phyloP scores from a whole-genome alignment of 805 yeast genomes.

The Candida argentea region DNA sequence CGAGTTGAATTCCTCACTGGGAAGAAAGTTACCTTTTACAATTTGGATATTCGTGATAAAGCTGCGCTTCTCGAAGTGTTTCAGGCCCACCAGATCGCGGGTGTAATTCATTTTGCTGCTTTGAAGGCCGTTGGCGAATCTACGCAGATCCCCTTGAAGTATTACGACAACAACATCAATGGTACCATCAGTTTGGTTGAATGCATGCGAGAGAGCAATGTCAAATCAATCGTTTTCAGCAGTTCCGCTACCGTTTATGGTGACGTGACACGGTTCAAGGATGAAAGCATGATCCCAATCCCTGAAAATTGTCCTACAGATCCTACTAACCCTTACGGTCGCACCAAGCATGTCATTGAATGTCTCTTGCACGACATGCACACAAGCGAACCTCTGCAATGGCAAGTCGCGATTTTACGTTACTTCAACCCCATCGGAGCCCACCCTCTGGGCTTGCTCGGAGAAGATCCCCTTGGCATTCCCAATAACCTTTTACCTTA shows the following conservation, averaged over 20 bases:
- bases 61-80: constrained; percentile 40
- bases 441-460: constrained; percentile 70
- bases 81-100: constrained; percentile 35
- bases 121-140: constrained; percentile 80
- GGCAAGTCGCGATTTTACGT: constrained; percentile 55
- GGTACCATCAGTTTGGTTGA: constrained; percentile 55
- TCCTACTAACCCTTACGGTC: constrained; percentile 73
- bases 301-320: constrained; percentile 70
- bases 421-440: constrained; percentile 85
- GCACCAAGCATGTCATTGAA: constrained; percentile 60
- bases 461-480: constrained; percentile 71
- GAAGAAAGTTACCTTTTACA: constrained; percentile 41
- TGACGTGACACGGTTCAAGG: constrained; percentile 59
- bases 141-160: constrained; percentile 52
- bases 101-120: constrained; percentile 75
- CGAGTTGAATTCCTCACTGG: constrained; percentile 48
- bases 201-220: constrained; percentile 37
- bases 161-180: constrained; percentile 57
- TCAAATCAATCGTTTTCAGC: constrained; percentile 54
- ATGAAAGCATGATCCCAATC: constrained; percentile 57
- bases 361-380: constrained; percentile 46
- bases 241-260: constrained; percentile 83
- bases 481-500: constrained; percentile 71
- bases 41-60: constrained; percentile 47
- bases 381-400: constrained; percentile 26